Percentiles rank a stretch among this genome's conserved stretches.
Conservation (phyloP, 129 eudicot genomes). For the Lactuca saligna region DNA sequence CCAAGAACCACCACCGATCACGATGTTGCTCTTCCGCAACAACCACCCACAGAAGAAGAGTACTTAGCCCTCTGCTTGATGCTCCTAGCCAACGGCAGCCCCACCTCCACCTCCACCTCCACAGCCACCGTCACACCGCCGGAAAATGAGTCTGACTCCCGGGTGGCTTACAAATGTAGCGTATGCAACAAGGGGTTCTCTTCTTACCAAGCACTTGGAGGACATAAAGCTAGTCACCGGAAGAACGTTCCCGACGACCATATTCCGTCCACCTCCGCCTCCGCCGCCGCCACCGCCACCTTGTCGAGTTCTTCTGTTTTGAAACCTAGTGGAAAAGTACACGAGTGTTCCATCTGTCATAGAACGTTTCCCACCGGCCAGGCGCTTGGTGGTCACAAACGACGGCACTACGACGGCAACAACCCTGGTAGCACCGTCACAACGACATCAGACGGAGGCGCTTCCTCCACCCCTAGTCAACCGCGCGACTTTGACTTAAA, state of each 20-base stretch:
- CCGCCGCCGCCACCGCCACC: conserved; percentile 25
- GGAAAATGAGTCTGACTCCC: conserved; percentile 8
- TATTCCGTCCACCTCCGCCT: conserved; percentile 5
- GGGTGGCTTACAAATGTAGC: conserved; percentile 49
- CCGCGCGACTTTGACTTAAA: conserved; percentile 52
- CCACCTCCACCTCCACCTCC: conserved; percentile 22
- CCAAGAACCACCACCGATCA: conserved; percentile 28
- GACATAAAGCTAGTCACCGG: conserved; percentile 97
- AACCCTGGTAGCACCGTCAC: conserved; percentile 20
- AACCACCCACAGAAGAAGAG: conserved; percentile 47
- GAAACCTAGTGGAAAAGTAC: conserved; percentile 58
- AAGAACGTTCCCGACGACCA: conserved; percentile 28
- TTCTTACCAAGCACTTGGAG: conserved; percentile 94
- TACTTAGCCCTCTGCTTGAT: conserved; percentile 66
- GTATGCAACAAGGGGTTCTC: conserved; percentile 65
- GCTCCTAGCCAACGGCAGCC: conserved; percentile 66
- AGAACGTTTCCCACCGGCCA: conserved; percentile 75
- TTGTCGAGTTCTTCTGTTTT: conserved; percentile 31
- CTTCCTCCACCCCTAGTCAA: conserved; percentile 23
- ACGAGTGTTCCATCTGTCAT: conserved; percentile 69
- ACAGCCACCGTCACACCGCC: conserved; percentile 16
- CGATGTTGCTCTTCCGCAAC: conserved; percentile 4
- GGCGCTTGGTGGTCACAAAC: conserved; percentile 92
- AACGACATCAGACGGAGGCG: conserved; percentile 42
- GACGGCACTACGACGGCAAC: conserved; percentile 85